A percentile compares a stretch with the other conserved stretches of the same genome.
phyloP scores from a whole-genome alignment of 805 yeast genomes.

The Ogataea paraovalis region DNA sequence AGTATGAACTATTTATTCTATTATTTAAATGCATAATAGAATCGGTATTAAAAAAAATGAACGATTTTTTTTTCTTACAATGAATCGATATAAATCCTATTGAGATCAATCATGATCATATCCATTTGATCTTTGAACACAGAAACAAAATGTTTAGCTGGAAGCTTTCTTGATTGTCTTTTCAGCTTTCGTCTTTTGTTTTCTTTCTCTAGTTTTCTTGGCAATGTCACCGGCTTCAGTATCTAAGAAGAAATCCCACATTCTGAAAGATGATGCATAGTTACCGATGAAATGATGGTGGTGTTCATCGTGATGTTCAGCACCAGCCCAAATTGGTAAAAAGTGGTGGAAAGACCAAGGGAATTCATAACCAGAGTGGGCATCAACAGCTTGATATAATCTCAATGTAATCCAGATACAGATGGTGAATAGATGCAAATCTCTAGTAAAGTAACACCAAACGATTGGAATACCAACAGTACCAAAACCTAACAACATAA shows the following conservation, averaged over 20 bases:
- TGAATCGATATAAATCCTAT: too few relatives aligned
- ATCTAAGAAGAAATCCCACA: conserved; percentile 87
- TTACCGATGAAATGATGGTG: conserved; percentile 95
- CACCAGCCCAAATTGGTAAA: conserved; percentile 97
- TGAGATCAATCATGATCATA: too few relatives aligned
- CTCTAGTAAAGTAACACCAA: conserved; percentile 70
- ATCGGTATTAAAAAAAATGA: too few relatives aligned
- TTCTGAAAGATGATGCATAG: conserved; percentile 90
- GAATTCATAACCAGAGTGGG: conserved; percentile 97
- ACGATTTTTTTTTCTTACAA: too few relatives aligned
- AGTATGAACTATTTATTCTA: too few relatives aligned
- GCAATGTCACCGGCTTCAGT: conserved; percentile 91
- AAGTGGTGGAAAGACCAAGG: conserved; percentile 94
- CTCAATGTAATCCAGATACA: conserved; percentile 84
- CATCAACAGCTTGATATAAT: conserved; percentile 93
- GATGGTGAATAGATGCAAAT: conserved; percentile 86
- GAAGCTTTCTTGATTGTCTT: conserved; percentile 21
- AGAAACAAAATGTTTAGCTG: background rate
- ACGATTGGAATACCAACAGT: conserved; percentile 93
- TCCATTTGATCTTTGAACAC: too few relatives aligned
- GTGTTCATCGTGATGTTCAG: conserved; percentile 96
- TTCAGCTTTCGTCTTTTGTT: conserved; percentile 55
- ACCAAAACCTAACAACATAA: conserved; percentile 85
- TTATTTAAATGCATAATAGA: too few relatives aligned
- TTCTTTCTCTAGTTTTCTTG: conserved; percentile 65